Conservation (phyloP, 805 yeast genomes). For the Yarrowia hollandica region DNA sequence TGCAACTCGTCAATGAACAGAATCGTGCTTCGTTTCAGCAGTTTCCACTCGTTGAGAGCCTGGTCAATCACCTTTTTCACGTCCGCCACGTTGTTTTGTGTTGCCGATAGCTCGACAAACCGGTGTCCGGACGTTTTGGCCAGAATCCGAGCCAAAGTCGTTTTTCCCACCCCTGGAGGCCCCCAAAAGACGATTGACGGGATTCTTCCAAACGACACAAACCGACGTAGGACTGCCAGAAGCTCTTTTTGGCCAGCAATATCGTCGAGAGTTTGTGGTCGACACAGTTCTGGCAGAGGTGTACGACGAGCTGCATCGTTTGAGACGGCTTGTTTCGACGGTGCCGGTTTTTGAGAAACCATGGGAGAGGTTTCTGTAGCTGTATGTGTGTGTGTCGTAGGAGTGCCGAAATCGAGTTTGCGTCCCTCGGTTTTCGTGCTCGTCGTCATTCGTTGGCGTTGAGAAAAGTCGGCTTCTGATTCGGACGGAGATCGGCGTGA, state of each 20-base stretch:
- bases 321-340: not conserved
- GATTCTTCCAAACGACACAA: conserved; percentile 49
- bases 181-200: conserved; percentile 95
- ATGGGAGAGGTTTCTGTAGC: not conserved
- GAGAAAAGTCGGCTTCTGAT: conserved; percentile 5
- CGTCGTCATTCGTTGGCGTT: not conserved
- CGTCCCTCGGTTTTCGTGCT: not conserved
- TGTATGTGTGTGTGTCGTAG: no score
- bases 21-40: conserved; percentile 58
- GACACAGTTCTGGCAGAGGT: conserved; percentile 75
- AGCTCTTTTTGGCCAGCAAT: conserved; percentile 86
- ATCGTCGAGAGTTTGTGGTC: conserved; percentile 70
- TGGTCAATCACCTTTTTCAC: conserved; percentile 61
- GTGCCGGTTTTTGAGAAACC: not conserved
- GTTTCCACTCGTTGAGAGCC: conserved; percentile 48
- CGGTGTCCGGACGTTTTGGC: conserved; percentile 47
- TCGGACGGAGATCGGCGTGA: conserved; percentile 27
- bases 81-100: conserved; percentile 66
- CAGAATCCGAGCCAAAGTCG: conserved; percentile 78
- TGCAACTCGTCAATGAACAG: conserved; percentile 93
- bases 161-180: conserved; percentile 91
- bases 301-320: conserved; percentile 15
- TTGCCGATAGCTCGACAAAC: conserved; percentile 83
- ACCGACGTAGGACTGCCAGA: conserved; percentile 63
- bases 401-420: not conserved